phyloP scores from a whole-genome alignment of 257 asterid species.

The Solanum medicagineum region DNA sequence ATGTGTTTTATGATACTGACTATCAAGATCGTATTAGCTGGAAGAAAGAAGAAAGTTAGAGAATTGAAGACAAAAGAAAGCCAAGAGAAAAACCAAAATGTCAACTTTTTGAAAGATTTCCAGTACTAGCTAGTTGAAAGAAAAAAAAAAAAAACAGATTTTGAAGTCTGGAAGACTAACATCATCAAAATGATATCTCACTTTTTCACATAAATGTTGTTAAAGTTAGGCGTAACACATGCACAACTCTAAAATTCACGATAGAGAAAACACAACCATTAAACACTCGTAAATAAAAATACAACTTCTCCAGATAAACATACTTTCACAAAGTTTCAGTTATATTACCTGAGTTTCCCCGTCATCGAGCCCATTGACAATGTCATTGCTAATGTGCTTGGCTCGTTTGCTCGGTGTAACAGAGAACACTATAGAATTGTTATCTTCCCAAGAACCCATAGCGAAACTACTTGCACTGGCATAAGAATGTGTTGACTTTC shows the following conservation, averaged over 20 bases:
- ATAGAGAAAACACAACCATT: background rate
- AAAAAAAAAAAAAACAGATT: background rate
- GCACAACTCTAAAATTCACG: background rate
- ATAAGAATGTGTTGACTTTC: conserved; percentile 24
- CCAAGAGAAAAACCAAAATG: background rate
- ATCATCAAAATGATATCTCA: background rate
- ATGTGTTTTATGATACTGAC: background rate
- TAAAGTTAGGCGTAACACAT: background rate
- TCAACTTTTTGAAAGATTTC: background rate
- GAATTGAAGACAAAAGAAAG: background rate
- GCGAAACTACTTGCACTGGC: conserved; percentile 22
- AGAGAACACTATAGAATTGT: conserved; percentile 37
- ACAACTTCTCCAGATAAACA: background rate
- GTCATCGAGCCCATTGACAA: conserved; percentile 11
- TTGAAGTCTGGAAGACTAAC: background rate
- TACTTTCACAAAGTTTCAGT: background rate
- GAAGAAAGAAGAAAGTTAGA: background rate
- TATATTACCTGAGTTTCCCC: conserved; percentile 60
- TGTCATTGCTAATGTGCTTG: conserved; percentile 15
- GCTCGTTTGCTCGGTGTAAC: conserved; percentile 26
- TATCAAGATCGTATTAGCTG: background rate
- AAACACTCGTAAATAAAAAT: background rate
- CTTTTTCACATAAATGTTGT: background rate
- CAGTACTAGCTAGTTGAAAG: background rate
- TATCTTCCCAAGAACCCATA: conserved; percentile 47